Evolutionary conservation across 768 basidiomycete species (phyloP).

Genomic region (Tylopilus sp.): DNA sequence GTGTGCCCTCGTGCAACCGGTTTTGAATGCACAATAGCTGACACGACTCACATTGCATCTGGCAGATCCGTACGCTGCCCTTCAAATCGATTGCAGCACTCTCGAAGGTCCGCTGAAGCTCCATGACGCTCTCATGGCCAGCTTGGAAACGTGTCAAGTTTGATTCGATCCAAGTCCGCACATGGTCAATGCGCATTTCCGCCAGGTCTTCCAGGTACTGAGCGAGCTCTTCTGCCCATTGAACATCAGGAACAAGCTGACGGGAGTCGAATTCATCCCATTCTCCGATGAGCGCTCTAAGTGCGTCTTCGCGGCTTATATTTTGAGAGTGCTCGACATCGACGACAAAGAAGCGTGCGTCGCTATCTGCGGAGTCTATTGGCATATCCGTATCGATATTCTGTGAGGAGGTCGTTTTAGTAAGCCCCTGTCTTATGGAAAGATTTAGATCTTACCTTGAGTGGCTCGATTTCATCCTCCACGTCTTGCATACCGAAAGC

Average conservation of each 20-base stretch:
- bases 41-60: constrained; percentile 44
- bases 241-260: constrained; percentile 34
- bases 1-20: constrained; percentile 43
- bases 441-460: constrained; percentile 40
- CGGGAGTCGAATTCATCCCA: constrained; percentile 36
- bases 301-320: constrained; percentile 9
- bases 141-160: constrained; percentile 49
- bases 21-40: constrained; percentile 47
- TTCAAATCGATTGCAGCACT: constrained; percentile 44
- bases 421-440: not conserved
- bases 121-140: constrained; percentile 43
- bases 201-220: constrained; percentile 41
- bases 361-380: constrained; percentile 37
- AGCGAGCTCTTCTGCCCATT: constrained; percentile 42
- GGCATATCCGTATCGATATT: constrained; percentile 51
- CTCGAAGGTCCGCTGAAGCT: constrained; percentile 43
- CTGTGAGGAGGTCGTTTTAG: constrained; percentile 25
- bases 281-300: constrained; percentile 16
- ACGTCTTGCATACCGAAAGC: constrained; percentile 46
- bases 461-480: constrained; percentile 41
- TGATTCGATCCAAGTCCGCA: constrained; percentile 47
- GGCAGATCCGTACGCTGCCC: constrained; percentile 49
- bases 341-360: constrained; percentile 35
- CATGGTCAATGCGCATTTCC: constrained; percentile 43
- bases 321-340: constrained; percentile 11